Evolutionary conservation across 305 asterid species (phyloP).

Genomic region (Plantago coronopus): DNA sequence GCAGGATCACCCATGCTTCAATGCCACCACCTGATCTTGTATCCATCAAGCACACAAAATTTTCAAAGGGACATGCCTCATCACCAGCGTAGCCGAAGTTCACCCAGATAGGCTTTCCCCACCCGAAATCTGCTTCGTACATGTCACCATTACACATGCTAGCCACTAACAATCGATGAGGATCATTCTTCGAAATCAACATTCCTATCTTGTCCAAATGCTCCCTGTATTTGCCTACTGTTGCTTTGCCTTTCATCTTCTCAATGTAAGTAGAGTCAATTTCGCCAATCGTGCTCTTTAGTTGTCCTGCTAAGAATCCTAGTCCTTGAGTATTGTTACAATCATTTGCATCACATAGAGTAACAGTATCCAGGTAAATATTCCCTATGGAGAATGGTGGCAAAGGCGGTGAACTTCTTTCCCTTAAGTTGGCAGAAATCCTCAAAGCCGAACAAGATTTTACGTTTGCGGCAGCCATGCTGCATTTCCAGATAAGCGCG

Average conservation of each 20-base stretch:
- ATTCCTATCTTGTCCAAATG: background rate
- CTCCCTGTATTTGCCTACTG: background rate
- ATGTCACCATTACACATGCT: constrained; percentile 7
- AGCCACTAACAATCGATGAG: background rate
- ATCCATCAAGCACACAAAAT: constrained; percentile 1
- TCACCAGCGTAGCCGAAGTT: background rate
- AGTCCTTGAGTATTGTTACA: background rate
- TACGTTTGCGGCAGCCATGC: background rate
- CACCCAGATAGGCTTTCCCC: background rate
- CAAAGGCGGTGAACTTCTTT: constrained; percentile 5
- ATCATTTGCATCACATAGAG: background rate
- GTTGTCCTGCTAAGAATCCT: background rate
- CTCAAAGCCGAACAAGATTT: constrained; percentile 1
- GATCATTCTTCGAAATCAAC: too few species aligned
- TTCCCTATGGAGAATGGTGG: background rate
- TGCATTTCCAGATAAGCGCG: background rate
- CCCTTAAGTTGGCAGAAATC: background rate
- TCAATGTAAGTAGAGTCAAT: background rate
- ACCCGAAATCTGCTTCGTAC: constrained; percentile 3
- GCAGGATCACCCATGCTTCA: constrained; percentile 12
- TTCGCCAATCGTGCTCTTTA: background rate
- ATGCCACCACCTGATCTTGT: constrained; percentile 6
- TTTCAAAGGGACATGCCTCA: background rate
- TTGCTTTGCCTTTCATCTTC: background rate
- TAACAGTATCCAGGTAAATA: background rate